Percentiles rank a stretch among this genome's conserved stretches.
Evolutionary conservation across 345 rosid species (phyloP).

Genomic region (Brassica incana): DNA sequence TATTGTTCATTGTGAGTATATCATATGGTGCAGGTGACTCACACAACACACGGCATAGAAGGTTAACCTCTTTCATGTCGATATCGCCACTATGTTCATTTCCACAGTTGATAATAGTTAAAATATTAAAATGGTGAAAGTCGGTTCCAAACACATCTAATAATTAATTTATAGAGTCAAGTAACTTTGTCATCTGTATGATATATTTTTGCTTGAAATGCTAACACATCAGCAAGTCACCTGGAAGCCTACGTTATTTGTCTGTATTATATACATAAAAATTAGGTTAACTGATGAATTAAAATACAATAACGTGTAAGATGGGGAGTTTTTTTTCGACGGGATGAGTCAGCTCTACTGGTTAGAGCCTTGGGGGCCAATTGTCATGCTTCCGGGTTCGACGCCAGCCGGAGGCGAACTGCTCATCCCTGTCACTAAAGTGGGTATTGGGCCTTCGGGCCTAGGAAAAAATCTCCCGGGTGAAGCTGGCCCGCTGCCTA

Average conservation of each 20-base stretch:
- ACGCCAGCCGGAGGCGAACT: no score
- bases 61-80: constrained; percentile 10
- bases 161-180: not conserved
- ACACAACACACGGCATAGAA: constrained; percentile 1
- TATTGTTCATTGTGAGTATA: constrained; percentile 3
- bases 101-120: no score
- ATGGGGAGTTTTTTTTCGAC: not conserved
- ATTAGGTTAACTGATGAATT: not conserved
- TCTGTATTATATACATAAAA: not conserved
- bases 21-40: constrained; percentile 31
- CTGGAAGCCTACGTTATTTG: constrained; percentile 14
- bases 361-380: no score
- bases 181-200: not conserved
- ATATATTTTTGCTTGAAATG: not conserved
- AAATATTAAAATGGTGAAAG: not conserved
- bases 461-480: no score
- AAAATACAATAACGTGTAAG: constrained; percentile 10
- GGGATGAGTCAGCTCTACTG: no score
- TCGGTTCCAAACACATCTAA: not conserved
- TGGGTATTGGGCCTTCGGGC: no score
- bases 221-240: constrained; percentile 13
- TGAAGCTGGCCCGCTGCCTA: no score
- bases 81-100: constrained; percentile 24
- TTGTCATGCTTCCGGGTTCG: no score
- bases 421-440: no score